phyloP scores from a whole-genome alignment of 371 early-diverging fungal species.

The Mucor indicus region DNA sequence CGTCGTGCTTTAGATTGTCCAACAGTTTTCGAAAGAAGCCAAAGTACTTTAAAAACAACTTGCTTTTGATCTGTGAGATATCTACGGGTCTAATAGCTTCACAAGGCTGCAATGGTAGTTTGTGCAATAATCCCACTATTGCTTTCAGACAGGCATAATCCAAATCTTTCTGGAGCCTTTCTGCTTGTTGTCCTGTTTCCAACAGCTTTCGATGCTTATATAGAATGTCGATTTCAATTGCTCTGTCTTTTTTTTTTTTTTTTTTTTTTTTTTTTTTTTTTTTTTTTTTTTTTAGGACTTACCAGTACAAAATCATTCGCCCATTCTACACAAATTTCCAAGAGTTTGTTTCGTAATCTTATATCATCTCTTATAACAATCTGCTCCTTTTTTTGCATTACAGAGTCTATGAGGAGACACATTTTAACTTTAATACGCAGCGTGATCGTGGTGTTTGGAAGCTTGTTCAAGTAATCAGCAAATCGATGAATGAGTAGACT shows the following conservation, averaged over 20 bases:
- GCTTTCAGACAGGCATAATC: constrained; percentile 83
- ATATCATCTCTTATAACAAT: constrained; percentile 81
- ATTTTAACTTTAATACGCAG: constrained; percentile 81
- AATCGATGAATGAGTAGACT: constrained; percentile 72
- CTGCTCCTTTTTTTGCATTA: constrained; percentile 77
- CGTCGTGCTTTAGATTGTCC: constrained; percentile 76
- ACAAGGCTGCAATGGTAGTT: constrained; percentile 79
- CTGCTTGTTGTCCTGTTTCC: constrained; percentile 30
- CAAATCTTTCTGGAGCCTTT: constrained; percentile 71
- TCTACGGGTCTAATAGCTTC: constrained; percentile 60
- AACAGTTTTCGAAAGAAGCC: constrained; percentile 81
- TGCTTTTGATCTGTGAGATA: constrained; percentile 60
- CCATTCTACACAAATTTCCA: constrained; percentile 84
- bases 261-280: neutral
- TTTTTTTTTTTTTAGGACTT: no score
- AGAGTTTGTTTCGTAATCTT: constrained; percentile 72
- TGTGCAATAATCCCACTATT: constrained; percentile 71
- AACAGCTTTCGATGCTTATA: constrained; percentile 21
- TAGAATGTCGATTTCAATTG: neutral
- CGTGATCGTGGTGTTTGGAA: constrained; percentile 56
- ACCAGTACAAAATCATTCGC: constrained; percentile 71
- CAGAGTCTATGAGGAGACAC: constrained; percentile 77
- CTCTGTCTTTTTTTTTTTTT: neutral
- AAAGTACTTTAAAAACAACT: constrained; percentile 82
- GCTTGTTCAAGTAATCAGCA: constrained; percentile 72